Percentiles rank a stretch among this genome's conserved stretches.
Conservation (phyloP, 1,139 yeast species). For the Pneumocystis oryctolagi region DNA sequence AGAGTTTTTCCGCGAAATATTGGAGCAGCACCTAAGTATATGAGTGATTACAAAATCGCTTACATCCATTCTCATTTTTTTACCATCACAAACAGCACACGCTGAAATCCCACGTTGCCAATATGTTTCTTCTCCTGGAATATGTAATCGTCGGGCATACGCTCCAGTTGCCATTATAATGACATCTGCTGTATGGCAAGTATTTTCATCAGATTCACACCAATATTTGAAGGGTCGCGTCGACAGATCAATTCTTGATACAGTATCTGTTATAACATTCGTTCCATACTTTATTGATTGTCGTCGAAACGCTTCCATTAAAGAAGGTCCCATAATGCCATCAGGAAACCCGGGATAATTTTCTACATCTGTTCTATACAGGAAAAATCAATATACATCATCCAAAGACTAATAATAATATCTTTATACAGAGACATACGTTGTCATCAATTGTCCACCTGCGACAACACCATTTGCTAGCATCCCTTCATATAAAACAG, state of each 20-base stretch:
- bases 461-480: conserved; percentile 95
- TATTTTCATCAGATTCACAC: conserved; percentile 76
- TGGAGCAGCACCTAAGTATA: conserved; percentile 38
- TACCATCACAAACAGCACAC: conserved; percentile 99
- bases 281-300: conserved; percentile 83
- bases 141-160: conserved; percentile 77
- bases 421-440: conserved; percentile 44
- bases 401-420: too few relatives aligned
- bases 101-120: conserved; percentile 99
- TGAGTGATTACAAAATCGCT: too few relatives aligned
- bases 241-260: conserved; percentile 76
- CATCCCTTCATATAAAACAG: conserved; percentile 76
- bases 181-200: conserved; percentile 63
- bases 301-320: conserved; percentile 85
- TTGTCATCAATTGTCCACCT: conserved; percentile 95
- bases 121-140: conserved; percentile 93
- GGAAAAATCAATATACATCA: not conserved
- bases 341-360: conserved; percentile 97
- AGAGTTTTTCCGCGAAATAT: conserved; percentile 93
- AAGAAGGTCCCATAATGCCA: conserved; percentile 72
- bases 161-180: conserved; percentile 94
- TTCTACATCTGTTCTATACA: conserved; percentile 38
- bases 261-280: conserved; percentile 82
- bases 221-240: conserved; percentile 85
- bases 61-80: conserved; percentile 29